Conservation (phyloP, 352 stramenopile genomes). For the Phytophthora pseudosyringae region DNA sequence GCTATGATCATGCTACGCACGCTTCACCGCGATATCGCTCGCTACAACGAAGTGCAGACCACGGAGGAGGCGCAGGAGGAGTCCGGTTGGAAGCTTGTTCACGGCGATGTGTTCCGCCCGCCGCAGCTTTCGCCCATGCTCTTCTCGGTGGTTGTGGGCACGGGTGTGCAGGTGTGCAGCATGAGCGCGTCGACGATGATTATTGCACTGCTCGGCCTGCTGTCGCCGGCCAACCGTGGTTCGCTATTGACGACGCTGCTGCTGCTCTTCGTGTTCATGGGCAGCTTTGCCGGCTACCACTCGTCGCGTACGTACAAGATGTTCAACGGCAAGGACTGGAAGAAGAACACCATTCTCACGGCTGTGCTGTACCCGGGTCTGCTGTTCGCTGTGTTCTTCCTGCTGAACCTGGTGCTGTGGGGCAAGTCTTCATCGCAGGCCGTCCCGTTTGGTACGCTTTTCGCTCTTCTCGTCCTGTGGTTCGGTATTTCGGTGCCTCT, state of each 20-base stretch:
- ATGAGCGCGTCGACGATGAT: slow-evolving; percentile 96
- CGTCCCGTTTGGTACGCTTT: slow-evolving; percentile 97
- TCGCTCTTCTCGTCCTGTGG: slow-evolving; percentile 98
- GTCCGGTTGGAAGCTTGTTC: slow-evolving; percentile 97
- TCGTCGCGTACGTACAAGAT: slow-evolving; percentile 98
- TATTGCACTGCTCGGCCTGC: slow-evolving; percentile 94
- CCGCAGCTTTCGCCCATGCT: slow-evolving; percentile 94
- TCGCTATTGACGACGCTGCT: slow-evolving; percentile 96
- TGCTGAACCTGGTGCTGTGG: slow-evolving; percentile 97
- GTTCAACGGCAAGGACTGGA: slow-evolving; percentile 98
- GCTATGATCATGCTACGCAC: slow-evolving; percentile 99
- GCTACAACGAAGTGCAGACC: slow-evolving; percentile 96
- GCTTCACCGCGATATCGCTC: slow-evolving; percentile 97
- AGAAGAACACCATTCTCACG: slow-evolving; percentile 96
- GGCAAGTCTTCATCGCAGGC: slow-evolving; percentile 85
- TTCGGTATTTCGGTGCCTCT: slow-evolving; percentile 98
- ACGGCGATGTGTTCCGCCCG: slow-evolving; percentile 98
- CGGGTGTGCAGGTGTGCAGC: slow-evolving; percentile 95
- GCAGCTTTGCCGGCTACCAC: slow-evolving; percentile 96
- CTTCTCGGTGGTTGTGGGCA: slow-evolving; percentile 96
- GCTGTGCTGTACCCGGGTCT: slow-evolving; percentile 94
- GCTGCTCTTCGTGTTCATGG: slow-evolving; percentile 98
- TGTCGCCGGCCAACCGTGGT: slow-evolving; percentile 97
- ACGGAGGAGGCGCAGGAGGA: slow-evolving; percentile 96
- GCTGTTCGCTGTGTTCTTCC: slow-evolving; percentile 95